phyloP scores from a whole-genome alignment of 768 basidiomycete genomes.

The Amyloporia xantha region DNA sequence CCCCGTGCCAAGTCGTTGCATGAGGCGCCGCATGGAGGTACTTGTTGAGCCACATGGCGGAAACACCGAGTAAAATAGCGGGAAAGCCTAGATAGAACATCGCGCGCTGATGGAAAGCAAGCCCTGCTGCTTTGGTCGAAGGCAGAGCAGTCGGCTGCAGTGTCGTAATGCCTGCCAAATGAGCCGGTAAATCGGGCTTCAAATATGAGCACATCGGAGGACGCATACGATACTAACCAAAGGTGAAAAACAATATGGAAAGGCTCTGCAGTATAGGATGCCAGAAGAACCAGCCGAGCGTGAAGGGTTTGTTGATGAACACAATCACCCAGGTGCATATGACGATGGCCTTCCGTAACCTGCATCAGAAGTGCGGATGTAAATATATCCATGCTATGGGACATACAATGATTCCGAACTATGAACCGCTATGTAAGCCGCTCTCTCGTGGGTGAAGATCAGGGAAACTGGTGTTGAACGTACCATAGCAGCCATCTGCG shows the following conservation, averaged over 20 bases:
- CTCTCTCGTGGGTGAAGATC: not conserved
- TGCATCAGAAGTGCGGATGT: not conserved
- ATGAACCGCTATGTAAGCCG: not conserved
- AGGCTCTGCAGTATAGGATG: slow-evolving; percentile 36
- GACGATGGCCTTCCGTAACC: slow-evolving; percentile 16
- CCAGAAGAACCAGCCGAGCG: slow-evolving; percentile 32
- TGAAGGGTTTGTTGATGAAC: slow-evolving; percentile 17
- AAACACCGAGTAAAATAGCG: slow-evolving; percentile 49
- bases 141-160: slow-evolving; percentile 69
- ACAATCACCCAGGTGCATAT: slow-evolving; percentile 22
- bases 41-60: slow-evolving; percentile 63
- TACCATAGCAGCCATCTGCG: slow-evolving; percentile 31
- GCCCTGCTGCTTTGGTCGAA: slow-evolving; percentile 56
- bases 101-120: slow-evolving; percentile 62
- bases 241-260: slow-evolving; percentile 19
- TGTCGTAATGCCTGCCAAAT: slow-evolving; percentile 55
- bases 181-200: not conserved
- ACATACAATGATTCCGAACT: not conserved
- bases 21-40: slow-evolving; percentile 41
- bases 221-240: slow-evolving; percentile 37
- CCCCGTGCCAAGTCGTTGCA: slow-evolving; percentile 72
- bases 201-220: not conserved
- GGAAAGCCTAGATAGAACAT: slow-evolving; percentile 53
- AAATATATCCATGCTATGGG: not conserved
- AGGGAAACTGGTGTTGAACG: slow-evolving; percentile 14